A percentile compares a stretch with the other conserved stretches of the same genome.
phyloP scores from a whole-genome alignment of 768 basidiomycete species.

The Leucocoprinus leucothites region DNA sequence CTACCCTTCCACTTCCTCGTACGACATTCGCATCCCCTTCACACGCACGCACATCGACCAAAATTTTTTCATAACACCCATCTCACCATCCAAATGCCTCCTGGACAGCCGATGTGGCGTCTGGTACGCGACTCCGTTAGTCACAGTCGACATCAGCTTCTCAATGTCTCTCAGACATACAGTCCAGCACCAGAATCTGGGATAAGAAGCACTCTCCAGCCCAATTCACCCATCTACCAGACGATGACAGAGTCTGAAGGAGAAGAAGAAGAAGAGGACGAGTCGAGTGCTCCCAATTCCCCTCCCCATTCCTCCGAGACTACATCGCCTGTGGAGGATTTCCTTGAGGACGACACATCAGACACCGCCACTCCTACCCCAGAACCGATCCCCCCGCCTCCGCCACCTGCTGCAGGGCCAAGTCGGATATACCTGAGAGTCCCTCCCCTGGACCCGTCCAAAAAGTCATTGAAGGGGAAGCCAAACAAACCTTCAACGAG shows the following conservation, averaged over 20 bases:
- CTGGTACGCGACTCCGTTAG: neutral
- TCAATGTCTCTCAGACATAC: slow-evolving; percentile 4
- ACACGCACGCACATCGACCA: neutral
- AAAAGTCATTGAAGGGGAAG: neutral
- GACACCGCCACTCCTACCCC: neutral
- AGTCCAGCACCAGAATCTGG: slow-evolving; percentile 9
- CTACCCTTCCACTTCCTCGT: neutral
- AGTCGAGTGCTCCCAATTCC: neutral
- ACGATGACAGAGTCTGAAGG: neutral
- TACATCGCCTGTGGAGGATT: neutral
- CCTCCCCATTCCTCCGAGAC: neutral
- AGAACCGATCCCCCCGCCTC: neutral
- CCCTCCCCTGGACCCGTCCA: neutral
- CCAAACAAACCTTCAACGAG: neutral
- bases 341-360: neutral
- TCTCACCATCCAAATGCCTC: neutral
- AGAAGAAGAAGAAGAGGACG: neutral
- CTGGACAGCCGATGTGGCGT: slow-evolving; percentile 1
- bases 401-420: neutral
- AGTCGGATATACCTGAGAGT: neutral
- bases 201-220: slow-evolving; percentile 8
- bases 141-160: neutral
- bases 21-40: neutral
- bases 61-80: neutral
- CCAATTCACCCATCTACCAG: slow-evolving; percentile 2